phyloP scores from a whole-genome alignment of 2,329 filamentous ascomycete species.

The Clonostachys chloroleuca region DNA sequence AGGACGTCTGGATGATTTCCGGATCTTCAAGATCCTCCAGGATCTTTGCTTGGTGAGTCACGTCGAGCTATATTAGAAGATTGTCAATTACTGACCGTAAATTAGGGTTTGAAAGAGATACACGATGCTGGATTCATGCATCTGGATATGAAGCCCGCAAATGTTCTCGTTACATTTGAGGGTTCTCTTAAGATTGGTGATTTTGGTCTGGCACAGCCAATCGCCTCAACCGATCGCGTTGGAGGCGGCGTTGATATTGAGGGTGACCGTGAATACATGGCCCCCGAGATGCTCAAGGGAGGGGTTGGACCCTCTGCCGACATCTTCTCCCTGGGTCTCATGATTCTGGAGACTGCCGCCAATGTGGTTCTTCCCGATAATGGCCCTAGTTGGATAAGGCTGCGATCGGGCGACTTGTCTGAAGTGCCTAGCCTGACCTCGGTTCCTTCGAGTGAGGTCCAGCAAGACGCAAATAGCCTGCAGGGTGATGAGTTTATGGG shows the following conservation, averaged over 20 bases:
- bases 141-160: slow-evolving; percentile 80
- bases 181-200: slow-evolving; percentile 82
- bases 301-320: slow-evolving; percentile 88
- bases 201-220: slow-evolving; percentile 76
- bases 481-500: slow-evolving; percentile 25
- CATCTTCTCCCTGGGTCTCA: slow-evolving; percentile 89
- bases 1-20: slow-evolving; percentile 89
- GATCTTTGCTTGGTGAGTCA: slow-evolving; percentile 74
- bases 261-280: slow-evolving; percentile 94
- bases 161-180: slow-evolving; percentile 77
- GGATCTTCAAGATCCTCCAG: slow-evolving; percentile 96
- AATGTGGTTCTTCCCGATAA: slow-evolving; percentile 95
- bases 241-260: slow-evolving; percentile 89
- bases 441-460: slow-evolving; percentile 65
- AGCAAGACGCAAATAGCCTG: slow-evolving; percentile 57
- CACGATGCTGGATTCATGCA: slow-evolving; percentile 85
- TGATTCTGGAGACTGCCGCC: slow-evolving; percentile 89
- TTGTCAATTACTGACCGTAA: slow-evolving; percentile 3
- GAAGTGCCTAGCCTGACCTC: slow-evolving; percentile 85
- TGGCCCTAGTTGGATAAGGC: slow-evolving; percentile 82
- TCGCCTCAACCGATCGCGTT: slow-evolving; percentile 72
- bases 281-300: slow-evolving; percentile 84
- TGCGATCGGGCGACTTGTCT: slow-evolving; percentile 84
- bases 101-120: slow-evolving; percentile 80
- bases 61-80: background rate